Evolutionary conservation across 108 stramenopile species (phyloP).

Genomic region (Fragilariopsis cylindrus): DNA sequence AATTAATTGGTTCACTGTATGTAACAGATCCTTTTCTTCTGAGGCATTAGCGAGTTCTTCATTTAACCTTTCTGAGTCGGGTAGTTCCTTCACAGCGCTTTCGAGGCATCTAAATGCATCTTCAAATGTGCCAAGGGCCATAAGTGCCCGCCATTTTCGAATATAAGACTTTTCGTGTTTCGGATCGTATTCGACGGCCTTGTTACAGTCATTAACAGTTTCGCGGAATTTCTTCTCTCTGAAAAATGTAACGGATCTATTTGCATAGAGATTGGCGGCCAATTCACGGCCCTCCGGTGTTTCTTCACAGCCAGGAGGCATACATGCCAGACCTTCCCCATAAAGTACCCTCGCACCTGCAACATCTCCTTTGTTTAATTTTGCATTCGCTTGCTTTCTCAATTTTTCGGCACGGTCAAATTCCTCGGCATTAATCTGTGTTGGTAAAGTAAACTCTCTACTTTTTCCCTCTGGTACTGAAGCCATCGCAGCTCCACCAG

Average conservation of each 20-base stretch:
- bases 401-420: slow-evolving; percentile 47
- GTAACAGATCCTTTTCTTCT: slow-evolving; percentile 37
- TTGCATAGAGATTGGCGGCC: slow-evolving; percentile 43
- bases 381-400: slow-evolving; percentile 58
- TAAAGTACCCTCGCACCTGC: slow-evolving; percentile 42
- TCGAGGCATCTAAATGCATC: slow-evolving; percentile 46
- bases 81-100: slow-evolving; percentile 32
- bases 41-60: slow-evolving; percentile 38
- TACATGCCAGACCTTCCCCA: slow-evolving; percentile 39
- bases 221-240: slow-evolving; percentile 47
- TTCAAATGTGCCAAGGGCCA: slow-evolving; percentile 54
- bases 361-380: slow-evolving; percentile 56
- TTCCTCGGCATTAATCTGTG: slow-evolving; percentile 21
- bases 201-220: slow-evolving; percentile 48
- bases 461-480: slow-evolving; percentile 31
- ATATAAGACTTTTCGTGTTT: slow-evolving; percentile 53
- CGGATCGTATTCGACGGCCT: slow-evolving; percentile 43
- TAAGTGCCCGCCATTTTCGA: slow-evolving; percentile 54
- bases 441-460: slow-evolving; percentile 25
- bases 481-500: slow-evolving; percentile 18
- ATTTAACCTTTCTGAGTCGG: slow-evolving; percentile 35
- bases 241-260: slow-evolving; percentile 54
- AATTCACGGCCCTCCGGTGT: slow-evolving; percentile 33
- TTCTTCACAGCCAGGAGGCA: slow-evolving; percentile 20
- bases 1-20: slow-evolving; percentile 21